phyloP scores from a whole-genome alignment of 441 rosid species.

The Hura crepitans region DNA sequence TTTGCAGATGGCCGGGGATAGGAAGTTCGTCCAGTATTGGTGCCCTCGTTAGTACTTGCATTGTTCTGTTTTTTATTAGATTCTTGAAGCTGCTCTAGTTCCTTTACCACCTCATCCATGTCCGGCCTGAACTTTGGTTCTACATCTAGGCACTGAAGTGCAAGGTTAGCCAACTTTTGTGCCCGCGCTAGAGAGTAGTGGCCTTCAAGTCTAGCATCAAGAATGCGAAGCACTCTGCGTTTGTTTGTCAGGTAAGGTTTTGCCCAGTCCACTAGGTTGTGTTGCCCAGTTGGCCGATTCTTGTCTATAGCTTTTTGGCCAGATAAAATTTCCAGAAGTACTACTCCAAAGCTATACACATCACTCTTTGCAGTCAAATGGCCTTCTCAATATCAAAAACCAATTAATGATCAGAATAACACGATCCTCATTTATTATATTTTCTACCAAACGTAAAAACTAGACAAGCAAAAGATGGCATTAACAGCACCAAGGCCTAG shows the following conservation, averaged over 20 bases:
- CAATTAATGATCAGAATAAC: slow-evolving; percentile 1
- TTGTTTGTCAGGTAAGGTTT: slow-evolving; percentile 62
- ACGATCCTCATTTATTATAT: background rate
- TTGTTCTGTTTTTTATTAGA: slow-evolving; percentile 14
- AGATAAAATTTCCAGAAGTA: slow-evolving; percentile 62
- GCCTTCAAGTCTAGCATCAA: slow-evolving; percentile 61
- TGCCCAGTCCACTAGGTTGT: slow-evolving; percentile 72
- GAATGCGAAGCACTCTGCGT: slow-evolving; percentile 42
- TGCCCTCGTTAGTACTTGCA: background rate
- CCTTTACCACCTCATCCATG: slow-evolving; percentile 57
- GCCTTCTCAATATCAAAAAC: slow-evolving; percentile 29
- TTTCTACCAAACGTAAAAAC: background rate
- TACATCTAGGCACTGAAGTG: slow-evolving; percentile 48
- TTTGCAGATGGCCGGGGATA: slow-evolving; percentile 22
- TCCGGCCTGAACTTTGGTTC: slow-evolving; percentile 53
- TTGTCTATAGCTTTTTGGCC: slow-evolving; percentile 64
- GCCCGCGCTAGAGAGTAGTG: slow-evolving; percentile 50
- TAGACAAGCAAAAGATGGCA: background rate
- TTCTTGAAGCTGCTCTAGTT: slow-evolving; percentile 30
- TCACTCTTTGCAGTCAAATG: slow-evolving; percentile 71
- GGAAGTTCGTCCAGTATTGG: background rate
- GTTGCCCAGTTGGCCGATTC: slow-evolving; percentile 65
- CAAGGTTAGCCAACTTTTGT: slow-evolving; percentile 47
- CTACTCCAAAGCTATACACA: slow-evolving; percentile 76
- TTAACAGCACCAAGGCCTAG: background rate